Percentiles rank a stretch among this genome's conserved stretches.
Conservation (phyloP, 257 asterid genomes). For the Solanum piurae region DNA sequence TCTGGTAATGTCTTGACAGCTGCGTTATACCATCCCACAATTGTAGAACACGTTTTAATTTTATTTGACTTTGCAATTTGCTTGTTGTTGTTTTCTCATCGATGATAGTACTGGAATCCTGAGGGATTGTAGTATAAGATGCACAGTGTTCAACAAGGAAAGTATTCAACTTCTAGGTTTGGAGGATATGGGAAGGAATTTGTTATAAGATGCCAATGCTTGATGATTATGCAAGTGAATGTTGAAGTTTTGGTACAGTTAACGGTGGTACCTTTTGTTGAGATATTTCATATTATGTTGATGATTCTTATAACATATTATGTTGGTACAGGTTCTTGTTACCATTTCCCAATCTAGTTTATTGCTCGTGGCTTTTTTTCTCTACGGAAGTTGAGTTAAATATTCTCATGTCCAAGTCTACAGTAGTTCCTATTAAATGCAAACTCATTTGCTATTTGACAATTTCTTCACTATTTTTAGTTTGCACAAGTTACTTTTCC, state of each 20-base stretch:
- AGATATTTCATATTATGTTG: background rate
- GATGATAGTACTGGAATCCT: background rate
- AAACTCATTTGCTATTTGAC: background rate
- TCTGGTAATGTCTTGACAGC: background rate
- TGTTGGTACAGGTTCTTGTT: background rate
- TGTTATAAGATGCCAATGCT: background rate
- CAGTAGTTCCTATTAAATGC: background rate
- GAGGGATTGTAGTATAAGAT: background rate
- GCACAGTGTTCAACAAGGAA: background rate
- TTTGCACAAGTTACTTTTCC: background rate
- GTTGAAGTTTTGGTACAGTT: background rate
- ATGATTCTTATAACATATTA: background rate
- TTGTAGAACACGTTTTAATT: background rate
- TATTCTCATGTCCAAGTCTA: background rate
- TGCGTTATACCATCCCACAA: background rate
- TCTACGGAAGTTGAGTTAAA: background rate
- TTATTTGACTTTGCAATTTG: constrained; percentile 15
- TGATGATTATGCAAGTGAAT: background rate
- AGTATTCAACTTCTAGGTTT: background rate
- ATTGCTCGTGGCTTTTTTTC: background rate
- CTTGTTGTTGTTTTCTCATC: constrained; percentile 7
- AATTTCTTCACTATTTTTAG: background rate
- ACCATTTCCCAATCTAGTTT: background rate
- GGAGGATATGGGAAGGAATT: background rate
- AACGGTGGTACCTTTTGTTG: background rate